Conservation (phyloP, 257 asterid genomes). For the Salvia rosmarinus region DNA sequence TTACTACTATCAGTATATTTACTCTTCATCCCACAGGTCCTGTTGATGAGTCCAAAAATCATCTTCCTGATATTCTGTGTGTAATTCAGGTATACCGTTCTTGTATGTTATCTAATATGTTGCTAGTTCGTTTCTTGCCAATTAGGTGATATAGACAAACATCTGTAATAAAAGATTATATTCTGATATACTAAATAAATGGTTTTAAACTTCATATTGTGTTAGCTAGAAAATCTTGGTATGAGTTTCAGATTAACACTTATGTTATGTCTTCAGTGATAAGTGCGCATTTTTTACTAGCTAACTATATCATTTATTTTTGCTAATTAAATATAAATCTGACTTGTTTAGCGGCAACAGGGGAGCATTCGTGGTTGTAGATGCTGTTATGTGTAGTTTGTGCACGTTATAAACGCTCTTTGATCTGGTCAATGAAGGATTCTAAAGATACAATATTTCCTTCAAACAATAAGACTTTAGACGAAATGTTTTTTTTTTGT, state of each 20-base stretch:
- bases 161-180: neutral
- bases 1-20: slow-evolving; percentile 19
- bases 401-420: too few relatives aligned
- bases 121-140: neutral
- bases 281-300: neutral
- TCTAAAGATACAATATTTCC: neutral
- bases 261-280: neutral
- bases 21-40: slow-evolving; percentile 64
- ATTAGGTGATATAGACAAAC: neutral
- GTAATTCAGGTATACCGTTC: slow-evolving; percentile 72
- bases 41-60: slow-evolving; percentile 81
- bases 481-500: neutral
- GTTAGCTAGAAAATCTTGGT: neutral
- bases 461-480: neutral
- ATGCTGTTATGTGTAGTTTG: neutral
- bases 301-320: neutral
- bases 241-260: neutral
- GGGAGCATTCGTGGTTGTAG: slow-evolving; percentile 8
- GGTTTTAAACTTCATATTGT: slow-evolving; percentile 10
- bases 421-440: slow-evolving; percentile 7
- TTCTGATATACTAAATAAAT: neutral
- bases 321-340: neutral
- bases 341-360: too few relatives aligned
- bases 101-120: neutral
- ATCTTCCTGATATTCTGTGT: slow-evolving; percentile 92